Evolutionary conservation across 2,329 filamentous ascomycete species (phyloP).

Genomic region (Talaromyces rugulosus): DNA sequence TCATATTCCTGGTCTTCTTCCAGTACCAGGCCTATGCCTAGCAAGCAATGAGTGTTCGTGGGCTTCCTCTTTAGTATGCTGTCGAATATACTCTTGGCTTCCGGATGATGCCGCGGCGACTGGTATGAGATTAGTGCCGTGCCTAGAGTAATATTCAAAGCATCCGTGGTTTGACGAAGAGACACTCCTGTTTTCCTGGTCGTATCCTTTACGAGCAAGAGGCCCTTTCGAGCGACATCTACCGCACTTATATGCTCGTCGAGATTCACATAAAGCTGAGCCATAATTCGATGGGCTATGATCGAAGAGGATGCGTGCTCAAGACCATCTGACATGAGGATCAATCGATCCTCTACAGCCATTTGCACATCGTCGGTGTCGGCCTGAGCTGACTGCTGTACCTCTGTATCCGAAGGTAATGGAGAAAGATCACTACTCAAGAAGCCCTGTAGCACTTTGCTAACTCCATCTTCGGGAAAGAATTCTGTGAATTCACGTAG

Average conservation of each 20-base stretch:
- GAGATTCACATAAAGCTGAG: constrained; percentile 75
- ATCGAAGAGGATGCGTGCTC: constrained; percentile 62
- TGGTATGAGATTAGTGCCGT: constrained; percentile 91
- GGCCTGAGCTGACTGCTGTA: constrained; percentile 52
- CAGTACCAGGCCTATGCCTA: constrained; percentile 85
- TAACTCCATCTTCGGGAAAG: constrained; percentile 79
- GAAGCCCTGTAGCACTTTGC: constrained; percentile 76
- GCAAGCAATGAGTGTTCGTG: constrained; percentile 72
- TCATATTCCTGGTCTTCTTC: constrained; percentile 89
- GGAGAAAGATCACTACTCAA: constrained; percentile 79
- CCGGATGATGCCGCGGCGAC: constrained; percentile 80
- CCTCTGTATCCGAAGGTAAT: constrained; percentile 55
- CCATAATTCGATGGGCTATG: constrained; percentile 77
- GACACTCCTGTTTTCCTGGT: constrained; percentile 62
- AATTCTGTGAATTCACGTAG: constrained; percentile 75
- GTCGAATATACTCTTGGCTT: constrained; percentile 84
- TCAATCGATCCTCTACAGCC: constrained; percentile 71
- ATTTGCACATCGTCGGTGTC: constrained; percentile 41
- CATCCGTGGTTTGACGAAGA: constrained; percentile 67
- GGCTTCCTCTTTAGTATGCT: constrained; percentile 71
- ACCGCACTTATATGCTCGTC: constrained; percentile 82
- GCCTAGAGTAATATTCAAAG: constrained; percentile 71
- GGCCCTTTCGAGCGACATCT: constrained; percentile 72
- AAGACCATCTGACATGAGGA: constrained; percentile 75
- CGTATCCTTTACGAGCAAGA: constrained; percentile 58